Evolutionary conservation across 768 basidiomycete genomes (phyloP).

Genomic region (Collybiopsis confluens): DNA sequence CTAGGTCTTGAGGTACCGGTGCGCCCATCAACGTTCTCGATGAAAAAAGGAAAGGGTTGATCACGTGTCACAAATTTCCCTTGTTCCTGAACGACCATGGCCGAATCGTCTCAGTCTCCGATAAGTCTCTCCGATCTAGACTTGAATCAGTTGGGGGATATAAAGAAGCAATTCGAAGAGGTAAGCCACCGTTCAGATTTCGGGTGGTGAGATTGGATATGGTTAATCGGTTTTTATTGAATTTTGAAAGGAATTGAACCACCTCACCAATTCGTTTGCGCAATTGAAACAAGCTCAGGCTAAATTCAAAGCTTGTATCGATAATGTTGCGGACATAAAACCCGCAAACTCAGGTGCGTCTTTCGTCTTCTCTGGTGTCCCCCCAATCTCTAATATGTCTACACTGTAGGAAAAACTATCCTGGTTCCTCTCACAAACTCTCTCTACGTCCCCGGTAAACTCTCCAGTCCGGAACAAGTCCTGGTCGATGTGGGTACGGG

Average conservation of each 20-base stretch:
- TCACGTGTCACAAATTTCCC: conserved; percentile 2
- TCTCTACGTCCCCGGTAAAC: conserved; percentile 90
- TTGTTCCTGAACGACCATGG: conserved; percentile 15
- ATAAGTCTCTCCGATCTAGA: conserved; percentile 82
- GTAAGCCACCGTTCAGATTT: conserved; percentile 33
- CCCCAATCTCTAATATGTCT: not conserved
- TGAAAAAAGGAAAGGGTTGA: not conserved
- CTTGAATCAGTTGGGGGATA: conserved; percentile 80
- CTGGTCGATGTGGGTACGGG: conserved; percentile 96
- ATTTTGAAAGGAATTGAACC: conserved; percentile 96
- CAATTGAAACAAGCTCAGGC: conserved; percentile 91
- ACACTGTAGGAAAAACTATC: conserved; percentile 71
- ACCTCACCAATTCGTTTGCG: conserved; percentile 86
- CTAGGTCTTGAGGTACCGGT: conserved; percentile 2
- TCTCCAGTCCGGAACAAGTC: conserved; percentile 79
- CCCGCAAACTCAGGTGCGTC: conserved; percentile 57
- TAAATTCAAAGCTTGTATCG: conserved; percentile 86
- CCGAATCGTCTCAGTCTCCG: conserved; percentile 63
- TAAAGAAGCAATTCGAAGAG: conserved; percentile 89
- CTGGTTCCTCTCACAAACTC: conserved; percentile 93
- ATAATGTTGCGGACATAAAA: conserved; percentile 73
- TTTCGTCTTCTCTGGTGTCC: not conserved
- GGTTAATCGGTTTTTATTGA: conserved; percentile 8
- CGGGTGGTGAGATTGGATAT: not conserved
- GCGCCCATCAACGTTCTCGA: conserved; percentile 1